These are phyloP conservation scores for Pseudopithomyces chartarum DNA, from an alignment of 2,329 filamentous ascomycete species.

Conservation along the genomic window DNA sequence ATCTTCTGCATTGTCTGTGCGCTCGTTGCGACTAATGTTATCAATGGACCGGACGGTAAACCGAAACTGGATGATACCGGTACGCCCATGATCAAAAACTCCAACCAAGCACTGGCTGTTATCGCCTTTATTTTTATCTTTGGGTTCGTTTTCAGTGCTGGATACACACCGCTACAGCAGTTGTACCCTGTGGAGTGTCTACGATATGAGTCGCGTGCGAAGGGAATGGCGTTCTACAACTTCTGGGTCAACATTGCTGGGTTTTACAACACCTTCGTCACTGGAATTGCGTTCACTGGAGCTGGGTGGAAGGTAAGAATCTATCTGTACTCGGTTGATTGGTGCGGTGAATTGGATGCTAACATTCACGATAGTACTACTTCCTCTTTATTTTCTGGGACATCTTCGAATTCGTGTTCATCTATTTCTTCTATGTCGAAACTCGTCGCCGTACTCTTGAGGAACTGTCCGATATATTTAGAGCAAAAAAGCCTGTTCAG, in stretches of 20 bases:
- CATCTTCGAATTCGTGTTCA: slow-evolving; percentile 47
- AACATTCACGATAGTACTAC: slow-evolving; percentile 37
- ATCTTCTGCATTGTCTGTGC: slow-evolving; percentile 51
- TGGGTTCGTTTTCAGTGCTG: slow-evolving; percentile 44
- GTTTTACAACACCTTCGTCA: slow-evolving; percentile 55
- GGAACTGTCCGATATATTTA: slow-evolving; percentile 53
- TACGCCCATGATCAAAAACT: slow-evolving; percentile 42
- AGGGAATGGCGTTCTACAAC: slow-evolving; percentile 56
- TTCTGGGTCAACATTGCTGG: slow-evolving; percentile 52
- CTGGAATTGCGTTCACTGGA: slow-evolving; percentile 45
- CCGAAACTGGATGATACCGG: slow-evolving; percentile 24
- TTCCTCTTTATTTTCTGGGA: slow-evolving; percentile 50
- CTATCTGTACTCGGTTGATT: slow-evolving; percentile 5
- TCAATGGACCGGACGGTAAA: slow-evolving; percentile 29
- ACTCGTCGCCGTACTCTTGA: slow-evolving; percentile 50
- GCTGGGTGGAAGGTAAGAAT: slow-evolving; percentile 44
- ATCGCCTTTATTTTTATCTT: slow-evolving; percentile 54
- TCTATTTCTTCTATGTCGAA: slow-evolving; percentile 46
- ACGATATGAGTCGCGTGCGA: slow-evolving; percentile 53
- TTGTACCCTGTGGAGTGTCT: slow-evolving; percentile 57
- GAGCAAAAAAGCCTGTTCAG: slow-evolving; percentile 47
- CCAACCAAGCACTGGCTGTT: slow-evolving; percentile 45
- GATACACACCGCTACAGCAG: slow-evolving; percentile 53
- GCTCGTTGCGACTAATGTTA: slow-evolving; percentile 47
- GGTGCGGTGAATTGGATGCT: slow-evolving; percentile 1